Base-by-base conservation (phyloP, 768 basidiomycete genomes). In the Tulasnella sp. region DNA sequence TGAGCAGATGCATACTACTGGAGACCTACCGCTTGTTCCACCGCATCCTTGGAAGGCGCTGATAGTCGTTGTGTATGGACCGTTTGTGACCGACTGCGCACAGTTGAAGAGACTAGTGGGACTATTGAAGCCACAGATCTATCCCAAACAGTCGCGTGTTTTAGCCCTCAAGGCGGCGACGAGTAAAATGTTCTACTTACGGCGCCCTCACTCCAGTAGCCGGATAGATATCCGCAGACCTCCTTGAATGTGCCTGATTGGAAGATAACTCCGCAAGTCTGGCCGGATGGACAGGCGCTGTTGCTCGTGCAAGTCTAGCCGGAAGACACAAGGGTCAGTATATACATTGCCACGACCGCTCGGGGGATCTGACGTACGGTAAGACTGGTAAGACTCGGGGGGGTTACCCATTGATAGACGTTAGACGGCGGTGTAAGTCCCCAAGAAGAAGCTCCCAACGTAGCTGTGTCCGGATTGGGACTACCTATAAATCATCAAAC, bases 121-220 rank as follows among this genome's bases (percentile, higher is more conserved):
- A 38, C 13, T 27, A 50, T 53, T 61, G 32, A 38, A 29, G 10
- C 48, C 59, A 21, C 59, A 61, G 34, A 61, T 53, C 51, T 52
- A 32, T 29, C 17, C 4, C 17, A 51, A 17, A 8, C 17, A 27
- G 9, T 9, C 47, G 27, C 10, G 19, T 9, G 9, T 26, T 38
- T 38, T 38, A 15, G 34, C 34, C 7, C 34, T 15, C 7, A 5
- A 15, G 7, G 5, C 15, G 34, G 34, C 5, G 7, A 38, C 34
- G 5, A 38, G 34, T 7, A 7, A 38, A 38, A 38, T 38, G 34
- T 3, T 1, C 11, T 9, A 38, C 51, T 29, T n/a, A 52, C 51
- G 41, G 59, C 59, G 23, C 50, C 50, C 51, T 61, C 48, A 17
- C 48, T 61, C 59, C 59, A 61, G 59, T 61, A 61, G 41, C 59